Evolutionary conservation across 2,329 filamentous ascomycete genomes (phyloP), one percentile per base, ranked within the genome.

Genomic region (Paecilomyces formosus): DNA sequence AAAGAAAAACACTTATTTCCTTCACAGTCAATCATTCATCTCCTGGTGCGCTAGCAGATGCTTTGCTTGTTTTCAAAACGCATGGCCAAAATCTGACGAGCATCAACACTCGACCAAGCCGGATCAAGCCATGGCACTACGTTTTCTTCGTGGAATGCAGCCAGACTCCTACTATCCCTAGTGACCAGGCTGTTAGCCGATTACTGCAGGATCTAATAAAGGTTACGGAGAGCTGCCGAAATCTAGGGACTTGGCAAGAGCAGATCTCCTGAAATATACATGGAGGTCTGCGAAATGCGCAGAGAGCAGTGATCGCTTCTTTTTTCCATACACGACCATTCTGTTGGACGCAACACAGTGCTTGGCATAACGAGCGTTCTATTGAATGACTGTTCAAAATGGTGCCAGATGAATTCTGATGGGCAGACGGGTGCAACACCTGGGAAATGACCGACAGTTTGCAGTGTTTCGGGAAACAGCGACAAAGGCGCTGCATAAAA

Each of bases 71-170:
- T 58, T 97, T 97, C 76, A 86, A 86, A 62, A 79, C 78, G 7
- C 81, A 84, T 64, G 81, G 82, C 4, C 80, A 97, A 58, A 96
- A 97, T 71, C 77, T 97, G 64, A 97, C 92, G 30, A 93, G 88
- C 72, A 96, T 97, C 73, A 92, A 92, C 71, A 92, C 89, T 64
- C 78, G 93, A 63, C 93, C 93, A 4, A 92, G 89, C 66, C 82
- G 89, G 58, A 78, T 82, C 45, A 77, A 79, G 64, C 85, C 88
- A 21, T 97, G 96, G 84, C 87, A 95, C 71, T 97, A 97, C 76
- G 84, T 97, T 39, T 97, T 97, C 77, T 92, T 97, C 70, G 87
- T 97, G 30, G 93, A 97, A 78, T 92, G 96, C 66, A 84, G 88
- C 71, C 88, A 88, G 13, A 60, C 62, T n/a, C 61, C 64, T 6